Percentiles rank a stretch among this genome's conserved stretches.
phyloP scores from a whole-genome alignment of 2,329 filamentous ascomycete genomes.

The Fusarium pseudoanthophilum region DNA sequence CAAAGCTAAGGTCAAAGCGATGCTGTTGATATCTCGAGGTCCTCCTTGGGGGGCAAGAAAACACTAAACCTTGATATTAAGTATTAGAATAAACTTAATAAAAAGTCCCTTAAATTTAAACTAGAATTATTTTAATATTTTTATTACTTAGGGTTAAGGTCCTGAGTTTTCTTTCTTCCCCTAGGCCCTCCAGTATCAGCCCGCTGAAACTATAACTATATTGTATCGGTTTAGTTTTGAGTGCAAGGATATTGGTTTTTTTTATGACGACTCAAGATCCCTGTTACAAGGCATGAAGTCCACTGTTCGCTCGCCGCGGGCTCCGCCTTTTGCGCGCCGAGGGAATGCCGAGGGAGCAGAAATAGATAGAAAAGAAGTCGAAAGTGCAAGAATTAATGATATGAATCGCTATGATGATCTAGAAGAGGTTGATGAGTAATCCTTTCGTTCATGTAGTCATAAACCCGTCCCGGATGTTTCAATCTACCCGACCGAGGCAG shows the following conservation, averaged over 20 bases:
- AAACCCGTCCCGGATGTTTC: not conserved
- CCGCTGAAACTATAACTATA: not conserved
- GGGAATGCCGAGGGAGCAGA: not conserved
- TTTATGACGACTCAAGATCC: not conserved
- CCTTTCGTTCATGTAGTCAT: not conserved
- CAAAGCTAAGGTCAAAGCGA: too few species aligned
- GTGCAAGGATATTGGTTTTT: not conserved
- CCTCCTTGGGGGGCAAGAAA: too few species aligned
- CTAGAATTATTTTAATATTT: too few species aligned
- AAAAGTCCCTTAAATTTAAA: too few species aligned
- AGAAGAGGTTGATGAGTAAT: not conserved
- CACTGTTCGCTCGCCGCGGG: not conserved
- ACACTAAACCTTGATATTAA: too few species aligned
- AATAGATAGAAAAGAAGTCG: not conserved
- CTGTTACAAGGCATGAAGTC: too few species aligned
- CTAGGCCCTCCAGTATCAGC: not conserved
- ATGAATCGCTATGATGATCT: rapidly evolving
- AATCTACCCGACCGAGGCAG: not conserved
- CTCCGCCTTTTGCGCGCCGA: rapidly evolving
- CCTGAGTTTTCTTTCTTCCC: too few species aligned
- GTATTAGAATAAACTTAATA: too few species aligned
- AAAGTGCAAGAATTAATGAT: rapidly evolving
- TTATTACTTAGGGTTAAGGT: too few species aligned
- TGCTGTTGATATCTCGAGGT: not conserved
- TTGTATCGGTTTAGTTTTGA: not conserved